Evolutionary conservation across 2,329 filamentous ascomycete genomes (phyloP).

Genomic region (Colletotrichum sojae): DNA sequence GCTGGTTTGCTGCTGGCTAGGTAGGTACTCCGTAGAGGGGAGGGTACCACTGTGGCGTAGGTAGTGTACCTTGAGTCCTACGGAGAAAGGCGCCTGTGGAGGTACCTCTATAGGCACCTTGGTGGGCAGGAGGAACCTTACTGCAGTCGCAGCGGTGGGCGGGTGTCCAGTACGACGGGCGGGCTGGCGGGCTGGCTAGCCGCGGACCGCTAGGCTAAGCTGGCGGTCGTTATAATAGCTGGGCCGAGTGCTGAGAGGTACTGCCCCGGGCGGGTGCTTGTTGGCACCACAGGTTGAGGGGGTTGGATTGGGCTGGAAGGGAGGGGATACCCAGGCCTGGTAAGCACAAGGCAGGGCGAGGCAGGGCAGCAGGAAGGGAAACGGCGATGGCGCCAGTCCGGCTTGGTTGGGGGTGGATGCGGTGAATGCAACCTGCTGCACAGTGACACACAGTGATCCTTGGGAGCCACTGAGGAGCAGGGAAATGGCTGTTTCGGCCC

Average conservation of each 20-base stretch:
- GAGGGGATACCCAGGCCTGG: conserved; percentile 19
- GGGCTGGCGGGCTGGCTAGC: conserved; percentile 21
- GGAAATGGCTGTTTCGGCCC: conserved; percentile 33
- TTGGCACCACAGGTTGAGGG: background rate
- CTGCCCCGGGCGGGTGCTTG: background rate
- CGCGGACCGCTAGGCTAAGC: conserved; percentile 16
- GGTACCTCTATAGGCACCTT: too few species aligned
- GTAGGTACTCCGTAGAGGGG: too few species aligned
- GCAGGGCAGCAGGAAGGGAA: conserved; percentile 2
- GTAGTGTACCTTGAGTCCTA: too few species aligned
- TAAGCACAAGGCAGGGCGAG: conserved; percentile 6
- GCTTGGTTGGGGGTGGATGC: conserved; percentile 38
- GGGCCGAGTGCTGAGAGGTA: conserved; percentile 7
- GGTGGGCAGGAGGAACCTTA: too few species aligned
- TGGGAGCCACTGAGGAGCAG: conserved; percentile 35
- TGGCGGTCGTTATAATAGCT: conserved; percentile 3
- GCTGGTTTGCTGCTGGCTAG: background rate
- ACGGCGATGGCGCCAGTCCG: conserved; percentile 16
- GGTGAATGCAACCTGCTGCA: conserved; percentile 37
- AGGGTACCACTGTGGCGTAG: too few species aligned
- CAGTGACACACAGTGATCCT: conserved; percentile 39
- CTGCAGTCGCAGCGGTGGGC: background rate
- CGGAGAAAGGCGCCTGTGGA: too few species aligned
- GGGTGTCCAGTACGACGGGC: conserved; percentile 17
- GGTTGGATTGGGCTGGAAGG: conserved; percentile 13